Conservation (phyloP, 495 filamentous ascomycete species). For the Oleoguttula mirabilis region DNA sequence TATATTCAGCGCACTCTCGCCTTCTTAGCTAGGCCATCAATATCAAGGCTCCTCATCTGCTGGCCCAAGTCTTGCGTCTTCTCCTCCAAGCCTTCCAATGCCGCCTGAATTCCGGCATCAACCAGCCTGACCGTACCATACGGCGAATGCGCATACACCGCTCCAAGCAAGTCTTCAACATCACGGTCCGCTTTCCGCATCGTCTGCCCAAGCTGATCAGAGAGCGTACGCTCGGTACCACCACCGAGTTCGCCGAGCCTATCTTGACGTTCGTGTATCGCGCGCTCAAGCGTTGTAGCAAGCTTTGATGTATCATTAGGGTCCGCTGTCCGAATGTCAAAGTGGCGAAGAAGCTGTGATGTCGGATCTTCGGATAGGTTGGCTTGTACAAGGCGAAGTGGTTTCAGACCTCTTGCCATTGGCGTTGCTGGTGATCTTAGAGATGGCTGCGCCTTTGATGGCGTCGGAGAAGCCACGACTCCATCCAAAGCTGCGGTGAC, state of each 20-base stretch:
- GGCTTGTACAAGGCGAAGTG: conserved; percentile 16
- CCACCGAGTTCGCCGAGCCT: not conserved
- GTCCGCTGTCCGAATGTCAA: conserved; percentile 3
- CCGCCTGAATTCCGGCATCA: not conserved
- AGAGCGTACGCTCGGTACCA: conserved; percentile 1
- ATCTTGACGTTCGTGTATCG: not conserved
- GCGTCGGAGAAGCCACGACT: not conserved
- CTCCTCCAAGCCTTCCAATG: conserved; percentile 8
- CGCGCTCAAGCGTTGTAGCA: not conserved
- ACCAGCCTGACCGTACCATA: conserved; percentile 8
- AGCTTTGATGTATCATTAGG: not conserved
- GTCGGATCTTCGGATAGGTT: conserved; percentile 15
- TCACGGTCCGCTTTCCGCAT: conserved; percentile 5
- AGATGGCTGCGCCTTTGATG: not conserved
- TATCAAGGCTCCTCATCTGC: conserved; percentile 12
- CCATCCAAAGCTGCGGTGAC: not conserved
- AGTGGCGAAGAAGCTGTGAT: conserved; percentile 11
- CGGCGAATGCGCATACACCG: conserved; percentile 6
- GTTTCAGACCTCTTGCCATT: conserved; percentile 17
- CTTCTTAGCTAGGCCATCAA: not conserved
- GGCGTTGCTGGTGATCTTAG: conserved; percentile 5
- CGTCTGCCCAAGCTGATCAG: conserved; percentile 7
- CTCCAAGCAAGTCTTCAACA: conserved; percentile 5
- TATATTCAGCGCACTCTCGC: no score
- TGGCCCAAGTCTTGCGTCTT: conserved; percentile 8